A percentile compares a stretch with the other conserved stretches of the same genome.
These are phyloP conservation scores for Leishmania major DNA, from an alignment of 208 protist genomes.

Conservation along the genomic window DNA sequence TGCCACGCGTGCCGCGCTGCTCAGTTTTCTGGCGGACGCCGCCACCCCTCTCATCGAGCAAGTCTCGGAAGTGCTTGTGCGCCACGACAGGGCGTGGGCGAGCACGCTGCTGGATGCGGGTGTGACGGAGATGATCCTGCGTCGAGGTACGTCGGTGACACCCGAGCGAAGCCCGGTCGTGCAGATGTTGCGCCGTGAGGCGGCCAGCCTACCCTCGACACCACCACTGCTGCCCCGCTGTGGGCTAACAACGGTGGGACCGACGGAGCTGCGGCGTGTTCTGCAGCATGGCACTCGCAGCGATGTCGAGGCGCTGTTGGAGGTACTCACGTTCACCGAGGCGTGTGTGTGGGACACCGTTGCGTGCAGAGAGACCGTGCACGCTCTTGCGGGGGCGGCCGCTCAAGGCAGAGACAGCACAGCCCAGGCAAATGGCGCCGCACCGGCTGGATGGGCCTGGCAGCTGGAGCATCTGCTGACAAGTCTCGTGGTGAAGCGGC, in stretches of 20 bases:
- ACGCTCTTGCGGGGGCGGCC: not conserved
- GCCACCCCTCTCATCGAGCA: constrained; percentile 34
- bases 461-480: constrained; percentile 23
- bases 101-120: constrained; percentile 57
- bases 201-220: constrained; percentile 18
- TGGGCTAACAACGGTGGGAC: not conserved
- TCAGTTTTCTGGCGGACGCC: constrained; percentile 48
- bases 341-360: constrained; percentile 12
- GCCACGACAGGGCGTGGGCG: constrained; percentile 52
- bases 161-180: constrained; percentile 34
- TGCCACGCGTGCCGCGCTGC: constrained; percentile 40
- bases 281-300: constrained; percentile 18
- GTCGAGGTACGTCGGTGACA: constrained; percentile 5
- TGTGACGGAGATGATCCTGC: constrained; percentile 44
- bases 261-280: constrained; percentile 22
- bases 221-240: constrained; percentile 24
- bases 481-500: constrained; percentile 17
- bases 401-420: not conserved
- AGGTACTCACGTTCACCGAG: not conserved
- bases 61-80: constrained; percentile 44
- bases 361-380: constrained; percentile 2
- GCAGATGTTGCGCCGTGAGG: constrained; percentile 23
- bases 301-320: constrained; percentile 19
- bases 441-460: constrained; percentile 1
- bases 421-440: not conserved